These are phyloP conservation scores for Microthlaspi erraticum DNA, from an alignment of 345 rosid species.

Conservation along the genomic window DNA sequence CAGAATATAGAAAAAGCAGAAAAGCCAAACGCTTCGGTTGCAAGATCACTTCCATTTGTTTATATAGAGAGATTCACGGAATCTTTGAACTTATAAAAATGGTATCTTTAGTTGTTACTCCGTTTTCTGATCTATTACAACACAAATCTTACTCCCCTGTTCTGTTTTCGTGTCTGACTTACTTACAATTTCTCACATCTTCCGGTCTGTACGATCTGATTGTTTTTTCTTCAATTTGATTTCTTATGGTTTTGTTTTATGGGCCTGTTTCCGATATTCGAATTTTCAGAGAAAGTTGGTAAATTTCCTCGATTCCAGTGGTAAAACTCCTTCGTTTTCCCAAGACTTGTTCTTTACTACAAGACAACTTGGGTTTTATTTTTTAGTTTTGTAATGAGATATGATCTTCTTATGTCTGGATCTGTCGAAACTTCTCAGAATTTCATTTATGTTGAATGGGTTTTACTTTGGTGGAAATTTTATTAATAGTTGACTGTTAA, in stretches of 20 bases:
- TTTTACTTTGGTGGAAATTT: neutral
- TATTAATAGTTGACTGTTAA: neutral
- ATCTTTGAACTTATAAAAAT: constrained; percentile 34
- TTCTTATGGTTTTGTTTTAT: constrained; percentile 5
- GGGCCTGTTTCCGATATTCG: constrained; percentile 21
- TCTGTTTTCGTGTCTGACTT: constrained; percentile 22
- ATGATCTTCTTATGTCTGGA: neutral
- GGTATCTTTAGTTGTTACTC: constrained; percentile 30
- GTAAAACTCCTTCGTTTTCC: neutral
- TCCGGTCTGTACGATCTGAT: constrained; percentile 13
- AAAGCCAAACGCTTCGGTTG: constrained; percentile 41
- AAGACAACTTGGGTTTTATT: neutral
- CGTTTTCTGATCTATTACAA: constrained; percentile 13
- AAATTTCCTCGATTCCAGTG: constrained; percentile 13
- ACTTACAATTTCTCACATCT: neutral
- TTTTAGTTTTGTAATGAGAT: neutral
- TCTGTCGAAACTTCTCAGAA: constrained; percentile 10
- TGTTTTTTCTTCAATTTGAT: neutral
- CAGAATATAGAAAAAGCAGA: constrained; percentile 22
- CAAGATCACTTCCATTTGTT: constrained; percentile 29
- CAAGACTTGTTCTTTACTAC: neutral
- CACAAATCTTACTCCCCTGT: constrained; percentile 13
- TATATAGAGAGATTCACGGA: constrained; percentile 27
- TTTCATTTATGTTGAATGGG: constrained; percentile 13
- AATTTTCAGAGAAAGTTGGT: constrained; percentile 15